Conservation (phyloP, 805 yeast species). For the Candida pseudoglaebosa region DNA sequence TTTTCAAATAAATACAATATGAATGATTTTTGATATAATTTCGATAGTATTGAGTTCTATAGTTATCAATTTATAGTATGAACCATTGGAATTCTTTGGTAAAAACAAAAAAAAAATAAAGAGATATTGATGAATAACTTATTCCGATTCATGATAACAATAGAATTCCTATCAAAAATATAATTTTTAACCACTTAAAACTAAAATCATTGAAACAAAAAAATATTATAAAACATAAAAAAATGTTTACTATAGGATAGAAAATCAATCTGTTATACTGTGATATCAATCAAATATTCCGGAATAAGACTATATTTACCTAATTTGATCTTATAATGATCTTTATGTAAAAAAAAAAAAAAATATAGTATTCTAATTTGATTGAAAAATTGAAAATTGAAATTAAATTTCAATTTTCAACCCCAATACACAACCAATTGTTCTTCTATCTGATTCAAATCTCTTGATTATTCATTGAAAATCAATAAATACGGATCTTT, state of each 20-base stretch:
- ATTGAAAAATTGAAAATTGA: neutral
- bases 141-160: conserved; percentile 1
- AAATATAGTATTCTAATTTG: neutral
- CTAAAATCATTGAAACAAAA: conserved; percentile 1
- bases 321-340: neutral
- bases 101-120: neutral
- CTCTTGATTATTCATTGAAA: neutral
- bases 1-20: neutral
- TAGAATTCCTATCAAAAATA: neutral
- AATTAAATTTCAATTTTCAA: neutral
- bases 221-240: too few relatives aligned
- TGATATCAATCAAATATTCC: neutral
- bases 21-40: conserved; percentile 3
- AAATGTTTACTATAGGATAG: too few relatives aligned
- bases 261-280: neutral
- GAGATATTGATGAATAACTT: neutral
- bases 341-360: neutral
- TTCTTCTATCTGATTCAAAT: neutral
- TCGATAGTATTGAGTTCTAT: neutral
- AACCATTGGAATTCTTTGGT: conserved; percentile 3
- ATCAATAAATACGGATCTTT: conserved; percentile 5
- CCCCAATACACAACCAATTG: conserved; percentile 1
- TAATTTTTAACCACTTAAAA: neutral
- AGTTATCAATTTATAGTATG: conserved; percentile 1
- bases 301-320: neutral